Evolutionary conservation across 1,139 yeast genomes (phyloP).

Genomic region (Blastobotrys malaysiensis): DNA sequence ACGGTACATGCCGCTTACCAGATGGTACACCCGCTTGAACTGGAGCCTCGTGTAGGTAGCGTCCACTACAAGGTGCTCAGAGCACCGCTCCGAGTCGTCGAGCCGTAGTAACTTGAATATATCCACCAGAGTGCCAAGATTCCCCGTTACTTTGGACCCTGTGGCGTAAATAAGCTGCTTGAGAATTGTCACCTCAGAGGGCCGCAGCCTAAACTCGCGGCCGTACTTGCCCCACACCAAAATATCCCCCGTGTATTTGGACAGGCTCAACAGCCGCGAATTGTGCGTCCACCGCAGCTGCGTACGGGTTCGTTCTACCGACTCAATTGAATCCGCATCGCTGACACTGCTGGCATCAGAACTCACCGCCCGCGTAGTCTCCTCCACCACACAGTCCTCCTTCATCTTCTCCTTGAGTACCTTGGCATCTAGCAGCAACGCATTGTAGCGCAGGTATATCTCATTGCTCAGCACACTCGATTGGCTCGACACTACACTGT

Average conservation of each 20-base stretch:
- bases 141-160: neutral
- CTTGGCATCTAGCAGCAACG: neutral
- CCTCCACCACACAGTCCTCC: neutral
- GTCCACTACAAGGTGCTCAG: neutral
- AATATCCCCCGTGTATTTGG: neutral
- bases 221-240: neutral
- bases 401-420: neutral
- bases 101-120: neutral
- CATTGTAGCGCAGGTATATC: neutral
- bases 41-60: neutral
- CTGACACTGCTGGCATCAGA: neutral
- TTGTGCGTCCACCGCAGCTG: neutral
- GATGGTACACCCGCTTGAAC: constrained; percentile 2
- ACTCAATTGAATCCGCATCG: neutral
- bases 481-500: neutral
- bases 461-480: neutral
- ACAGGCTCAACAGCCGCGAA: neutral
- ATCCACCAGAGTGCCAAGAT: neutral
- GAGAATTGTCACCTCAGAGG: neutral
- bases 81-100: neutral
- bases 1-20: constrained; percentile 7
- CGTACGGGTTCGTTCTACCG: neutral
- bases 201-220: neutral
- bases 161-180: neutral
- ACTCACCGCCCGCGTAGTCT: neutral